Evolutionary conservation across 106 monocot genomes (phyloP).

Genomic region (Acorus gramineus): DNA sequence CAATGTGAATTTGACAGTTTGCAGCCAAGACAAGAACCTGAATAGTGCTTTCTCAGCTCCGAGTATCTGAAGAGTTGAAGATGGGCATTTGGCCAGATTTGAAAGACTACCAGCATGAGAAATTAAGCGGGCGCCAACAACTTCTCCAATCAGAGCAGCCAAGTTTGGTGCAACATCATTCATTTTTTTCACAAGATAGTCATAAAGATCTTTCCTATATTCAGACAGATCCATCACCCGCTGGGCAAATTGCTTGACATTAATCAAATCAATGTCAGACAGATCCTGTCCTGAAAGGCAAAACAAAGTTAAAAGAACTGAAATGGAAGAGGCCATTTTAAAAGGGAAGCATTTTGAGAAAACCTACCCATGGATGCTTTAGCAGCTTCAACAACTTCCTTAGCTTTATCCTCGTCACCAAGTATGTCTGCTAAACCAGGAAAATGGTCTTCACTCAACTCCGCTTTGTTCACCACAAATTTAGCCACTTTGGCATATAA

Average conservation of each 20-base stretch:
- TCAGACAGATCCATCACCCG: constrained; percentile 74
- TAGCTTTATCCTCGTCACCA: constrained; percentile 92
- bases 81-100: constrained; percentile 82
- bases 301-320: background rate
- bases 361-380: constrained; percentile 96
- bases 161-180: constrained; percentile 92
- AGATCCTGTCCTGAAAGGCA: constrained; percentile 78
- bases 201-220: constrained; percentile 73
- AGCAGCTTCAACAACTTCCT: constrained; percentile 92
- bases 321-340: background rate
- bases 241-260: constrained; percentile 79
- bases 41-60: constrained; percentile 98
- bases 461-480: constrained; percentile 70
- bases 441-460: constrained; percentile 58
- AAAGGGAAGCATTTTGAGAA: background rate
- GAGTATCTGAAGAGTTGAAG: constrained; percentile 93
- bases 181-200: constrained; percentile 92
- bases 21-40: constrained; percentile 29
- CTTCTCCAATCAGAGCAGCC: constrained; percentile 79
- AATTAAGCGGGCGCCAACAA: constrained; percentile 85
- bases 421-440: constrained; percentile 66
- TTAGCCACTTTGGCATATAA: constrained; percentile 80
- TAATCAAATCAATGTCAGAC: constrained; percentile 77
- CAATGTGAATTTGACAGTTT: too few relatives aligned
- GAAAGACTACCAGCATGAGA: constrained; percentile 93